Percentiles rank a stretch among this genome's conserved stretches.
phyloP scores from a whole-genome alignment of 495 filamentous ascomycete species.

The Aspergillus bertholletiae region DNA sequence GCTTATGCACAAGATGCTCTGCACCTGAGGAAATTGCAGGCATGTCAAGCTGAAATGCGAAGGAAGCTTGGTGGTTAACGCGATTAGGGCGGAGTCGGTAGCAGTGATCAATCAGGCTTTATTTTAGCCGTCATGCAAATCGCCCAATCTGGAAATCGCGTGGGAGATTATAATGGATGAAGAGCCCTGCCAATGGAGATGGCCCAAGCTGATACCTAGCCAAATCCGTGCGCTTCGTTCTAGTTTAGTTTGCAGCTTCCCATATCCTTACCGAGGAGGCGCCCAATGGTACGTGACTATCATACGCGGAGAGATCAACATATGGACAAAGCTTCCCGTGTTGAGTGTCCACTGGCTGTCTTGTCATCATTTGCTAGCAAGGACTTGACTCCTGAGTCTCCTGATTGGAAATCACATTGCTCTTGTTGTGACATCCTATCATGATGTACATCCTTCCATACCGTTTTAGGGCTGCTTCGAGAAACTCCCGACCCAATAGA shows the following conservation, averaged over 20 bases:
- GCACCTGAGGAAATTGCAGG: neutral
- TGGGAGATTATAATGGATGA: neutral
- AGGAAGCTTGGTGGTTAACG: neutral
- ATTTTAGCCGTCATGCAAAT: neutral
- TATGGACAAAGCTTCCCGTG: constrained; percentile 1
- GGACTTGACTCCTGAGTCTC: neutral
- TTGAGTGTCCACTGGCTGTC: neutral
- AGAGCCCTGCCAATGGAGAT: too few species aligned
- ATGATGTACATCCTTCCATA: neutral
- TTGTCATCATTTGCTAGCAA: neutral
- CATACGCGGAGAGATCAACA: neutral
- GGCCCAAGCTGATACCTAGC: too few species aligned
- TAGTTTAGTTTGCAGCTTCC: neutral
- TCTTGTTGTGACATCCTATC: neutral
- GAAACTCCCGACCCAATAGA: neutral
- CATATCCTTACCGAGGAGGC: neutral
- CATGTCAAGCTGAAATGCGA: neutral
- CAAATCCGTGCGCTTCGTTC: too few species aligned
- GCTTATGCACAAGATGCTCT: neutral
- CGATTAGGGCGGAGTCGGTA: neutral
- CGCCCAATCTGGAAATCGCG: neutral
- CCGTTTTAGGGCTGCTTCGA: neutral
- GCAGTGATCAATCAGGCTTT: neutral
- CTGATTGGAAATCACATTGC: neutral
- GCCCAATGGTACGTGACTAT: neutral